Evolutionary conservation across 2,329 filamentous ascomycete species (phyloP).

Genomic region (Rutstroemia sp.): DNA sequence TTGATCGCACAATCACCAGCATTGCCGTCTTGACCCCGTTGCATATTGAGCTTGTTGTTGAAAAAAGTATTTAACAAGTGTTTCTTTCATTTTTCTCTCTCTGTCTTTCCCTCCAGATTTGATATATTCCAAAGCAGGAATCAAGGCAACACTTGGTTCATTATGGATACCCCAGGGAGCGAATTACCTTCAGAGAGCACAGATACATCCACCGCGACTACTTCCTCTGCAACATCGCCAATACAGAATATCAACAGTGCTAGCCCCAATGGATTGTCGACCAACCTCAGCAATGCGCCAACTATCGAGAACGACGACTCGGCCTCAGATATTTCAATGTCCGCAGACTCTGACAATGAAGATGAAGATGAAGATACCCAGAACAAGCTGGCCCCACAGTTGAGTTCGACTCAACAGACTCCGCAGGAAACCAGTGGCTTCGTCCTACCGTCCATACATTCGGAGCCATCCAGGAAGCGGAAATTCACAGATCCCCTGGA

Average conservation of each 20-base stretch:
- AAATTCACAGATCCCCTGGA: conserved; percentile 17
- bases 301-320: conserved; percentile 24
- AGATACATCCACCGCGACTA: conserved; percentile 23
- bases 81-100: conserved; percentile 22
- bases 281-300: conserved; percentile 11
- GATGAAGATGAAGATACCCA: conserved; percentile 21
- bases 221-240: conserved; percentile 13
- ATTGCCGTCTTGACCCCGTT: conserved; percentile 18
- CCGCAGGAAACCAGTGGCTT: conserved; percentile 1
- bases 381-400: conserved; percentile 4
- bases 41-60: conserved; percentile 18
- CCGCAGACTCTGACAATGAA: conserved; percentile 29
- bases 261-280: conserved; percentile 6
- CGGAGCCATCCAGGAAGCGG: conserved; percentile 22
- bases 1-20: conserved; percentile 7
- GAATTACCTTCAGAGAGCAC: conserved; percentile 21
- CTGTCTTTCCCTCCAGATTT: conserved; percentile 11
- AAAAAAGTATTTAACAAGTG: conserved; percentile 19
- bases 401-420: conserved; percentile 3
- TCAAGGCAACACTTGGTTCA: conserved; percentile 7
- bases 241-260: conserved; percentile 11
- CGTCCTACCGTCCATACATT: neutral
- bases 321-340: conserved; percentile 32
- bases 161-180: conserved; percentile 24
- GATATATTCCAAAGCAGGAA: conserved; percentile 4